These are phyloP conservation scores for Tausonia pullulans DNA, from an alignment of 1,284 basidiomycete genomes.

Conservation along the genomic window DNA sequence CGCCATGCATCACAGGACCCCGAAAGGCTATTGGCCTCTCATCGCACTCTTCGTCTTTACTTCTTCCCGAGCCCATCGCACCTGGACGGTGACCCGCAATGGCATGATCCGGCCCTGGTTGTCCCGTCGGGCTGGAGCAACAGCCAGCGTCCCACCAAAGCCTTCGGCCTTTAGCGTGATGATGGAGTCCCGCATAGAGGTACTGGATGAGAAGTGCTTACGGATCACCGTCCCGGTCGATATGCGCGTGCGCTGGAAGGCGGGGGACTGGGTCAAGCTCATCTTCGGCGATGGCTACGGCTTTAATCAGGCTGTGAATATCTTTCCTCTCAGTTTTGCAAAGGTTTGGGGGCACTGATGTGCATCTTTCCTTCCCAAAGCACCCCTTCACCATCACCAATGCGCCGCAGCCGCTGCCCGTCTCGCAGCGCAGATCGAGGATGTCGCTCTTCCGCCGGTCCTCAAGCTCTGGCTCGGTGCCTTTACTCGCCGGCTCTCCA, in stretches of 20 bases:
- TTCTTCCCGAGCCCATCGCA: background rate
- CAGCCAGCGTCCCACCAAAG: background rate
- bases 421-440: background rate
- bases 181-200: background rate
- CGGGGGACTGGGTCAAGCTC: conserved; percentile 7
- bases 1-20: background rate
- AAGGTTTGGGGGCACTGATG: background rate
- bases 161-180: background rate
- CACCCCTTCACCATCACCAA: conserved; percentile 13
- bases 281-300: conserved; percentile 1
- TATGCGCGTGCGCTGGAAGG: background rate
- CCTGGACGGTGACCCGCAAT: background rate
- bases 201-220: conserved; percentile 5
- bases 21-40: background rate
- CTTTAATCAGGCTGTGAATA: background rate
- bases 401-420: background rate
- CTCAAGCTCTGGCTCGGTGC: background rate
- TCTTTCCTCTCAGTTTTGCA: background rate
- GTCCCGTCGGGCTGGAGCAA: background rate
- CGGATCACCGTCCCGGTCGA: background rate
- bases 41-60: conserved; percentile 7
- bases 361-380: background rate
- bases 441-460: background rate
- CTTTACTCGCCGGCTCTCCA: background rate
- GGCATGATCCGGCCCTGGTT: background rate